Percentiles rank a stretch among this genome's conserved stretches.
These are phyloP conservation scores for Jamesozyma gamospora DNA, from an alignment of 805 yeast species.

Conservation along the genomic window DNA sequence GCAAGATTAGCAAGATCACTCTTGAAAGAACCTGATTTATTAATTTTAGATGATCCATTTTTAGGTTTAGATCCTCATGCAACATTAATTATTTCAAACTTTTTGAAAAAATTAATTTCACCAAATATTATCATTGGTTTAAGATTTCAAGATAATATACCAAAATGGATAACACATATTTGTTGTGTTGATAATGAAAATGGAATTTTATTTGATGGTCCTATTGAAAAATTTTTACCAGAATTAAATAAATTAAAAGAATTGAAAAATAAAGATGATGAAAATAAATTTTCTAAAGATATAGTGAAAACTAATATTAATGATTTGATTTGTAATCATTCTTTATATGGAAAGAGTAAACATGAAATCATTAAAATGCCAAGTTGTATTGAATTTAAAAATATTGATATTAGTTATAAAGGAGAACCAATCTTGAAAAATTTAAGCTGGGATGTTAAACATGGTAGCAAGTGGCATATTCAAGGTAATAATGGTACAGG, in stretches of 20 bases:
- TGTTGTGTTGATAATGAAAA: slow-evolving; percentile 44
- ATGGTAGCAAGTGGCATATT: slow-evolving; percentile 81
- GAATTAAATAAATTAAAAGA: slow-evolving; percentile 17
- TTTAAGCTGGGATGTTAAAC: slow-evolving; percentile 54
- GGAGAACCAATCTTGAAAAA: slow-evolving; percentile 50
- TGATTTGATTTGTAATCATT: slow-evolving; percentile 18
- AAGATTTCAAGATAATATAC: slow-evolving; percentile 64
- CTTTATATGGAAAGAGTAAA: slow-evolving; percentile 11
- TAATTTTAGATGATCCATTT: slow-evolving; percentile 85
- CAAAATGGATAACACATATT: slow-evolving; percentile 70
- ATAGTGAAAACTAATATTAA: slow-evolving; percentile 9
- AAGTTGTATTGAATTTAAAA: slow-evolving; percentile 42
- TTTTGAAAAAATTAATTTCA: slow-evolving; percentile 9
- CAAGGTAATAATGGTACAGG: slow-evolving; percentile 90
- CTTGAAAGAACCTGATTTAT: slow-evolving; percentile 50
- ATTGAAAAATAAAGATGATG: slow-evolving; percentile 3
- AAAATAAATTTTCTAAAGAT: not conserved
- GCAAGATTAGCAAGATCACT: slow-evolving; percentile 77
- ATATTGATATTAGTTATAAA: slow-evolving; percentile 56
- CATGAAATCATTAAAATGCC: slow-evolving; percentile 9
- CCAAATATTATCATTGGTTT: slow-evolving; percentile 60
- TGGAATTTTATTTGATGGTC: slow-evolving; percentile 47
- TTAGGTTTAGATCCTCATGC: slow-evolving; percentile 81
- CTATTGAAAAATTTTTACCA: slow-evolving; percentile 19
- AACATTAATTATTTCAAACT: slow-evolving; percentile 43